Evolutionary conservation across 345 rosid species (phyloP).

Genomic region (Ceriops decandra): DNA sequence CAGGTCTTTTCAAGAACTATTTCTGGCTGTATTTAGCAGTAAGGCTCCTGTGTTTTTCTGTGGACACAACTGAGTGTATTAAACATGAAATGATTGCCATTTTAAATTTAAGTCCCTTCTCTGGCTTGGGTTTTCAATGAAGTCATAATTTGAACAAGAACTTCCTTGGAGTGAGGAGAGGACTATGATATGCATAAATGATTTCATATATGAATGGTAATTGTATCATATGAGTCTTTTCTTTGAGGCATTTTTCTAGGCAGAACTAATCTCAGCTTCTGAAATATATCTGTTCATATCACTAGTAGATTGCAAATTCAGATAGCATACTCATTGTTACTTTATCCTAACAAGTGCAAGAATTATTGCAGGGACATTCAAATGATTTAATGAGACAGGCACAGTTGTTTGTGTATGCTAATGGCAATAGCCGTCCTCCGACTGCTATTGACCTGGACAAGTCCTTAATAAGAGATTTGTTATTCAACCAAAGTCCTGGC

Average conservation of each 20-base stretch:
- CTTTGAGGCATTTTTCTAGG: not conserved
- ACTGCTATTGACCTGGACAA: constrained; percentile 88
- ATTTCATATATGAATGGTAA: not conserved
- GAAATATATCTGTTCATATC: constrained; percentile 6
- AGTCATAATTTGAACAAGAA: no score
- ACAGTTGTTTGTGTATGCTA: constrained; percentile 69
- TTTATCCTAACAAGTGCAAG: constrained; percentile 6
- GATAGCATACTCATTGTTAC: not conserved
- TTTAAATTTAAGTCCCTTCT: not conserved
- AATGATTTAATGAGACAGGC: constrained; percentile 70
- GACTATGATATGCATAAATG: not conserved
- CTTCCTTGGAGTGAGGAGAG: no score
- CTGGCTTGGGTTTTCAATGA: not conserved
- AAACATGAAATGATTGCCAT: not conserved
- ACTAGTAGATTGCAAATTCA: not conserved
- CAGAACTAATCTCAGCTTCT: not conserved
- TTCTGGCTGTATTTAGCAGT: not conserved
- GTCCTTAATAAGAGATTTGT: constrained; percentile 60
- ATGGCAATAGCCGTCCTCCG: constrained; percentile 76
- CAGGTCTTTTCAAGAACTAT: not conserved
- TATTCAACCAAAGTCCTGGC: constrained; percentile 81
- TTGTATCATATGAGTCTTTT: not conserved
- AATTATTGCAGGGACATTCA: constrained; percentile 54
- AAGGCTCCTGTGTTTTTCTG: not conserved
- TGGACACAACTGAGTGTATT: not conserved